These are phyloP conservation scores for Jackrogersella minutella DNA, from an alignment of 495 filamentous ascomycete species.

Conservation along the genomic window DNA sequence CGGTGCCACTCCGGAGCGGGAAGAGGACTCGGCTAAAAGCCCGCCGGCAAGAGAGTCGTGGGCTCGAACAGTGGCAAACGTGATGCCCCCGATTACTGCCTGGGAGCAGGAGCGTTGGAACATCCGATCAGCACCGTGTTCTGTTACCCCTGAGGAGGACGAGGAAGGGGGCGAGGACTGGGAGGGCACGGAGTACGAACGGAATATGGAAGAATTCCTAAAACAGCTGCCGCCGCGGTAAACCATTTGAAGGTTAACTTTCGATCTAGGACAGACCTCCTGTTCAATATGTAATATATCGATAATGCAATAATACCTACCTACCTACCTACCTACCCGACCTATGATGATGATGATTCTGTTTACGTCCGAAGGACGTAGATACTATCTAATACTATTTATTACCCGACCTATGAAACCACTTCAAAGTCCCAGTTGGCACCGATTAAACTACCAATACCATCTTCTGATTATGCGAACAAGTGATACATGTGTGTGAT, in stretches of 20 bases:
- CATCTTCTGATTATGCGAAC: neutral
- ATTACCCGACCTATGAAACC: neutral
- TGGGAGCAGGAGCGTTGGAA: constrained; percentile 46
- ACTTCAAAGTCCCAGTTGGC: neutral
- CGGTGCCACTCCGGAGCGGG: constrained; percentile 19
- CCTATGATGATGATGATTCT: neutral
- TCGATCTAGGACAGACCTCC: neutral
- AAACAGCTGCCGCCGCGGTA: neutral
- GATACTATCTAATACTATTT: no score
- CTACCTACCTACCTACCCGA: neutral
- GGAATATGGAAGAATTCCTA: neutral
- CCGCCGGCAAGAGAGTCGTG: constrained; percentile 36
- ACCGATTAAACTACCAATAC: neutral
- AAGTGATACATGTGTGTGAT: neutral
- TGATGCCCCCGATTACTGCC: constrained; percentile 40
- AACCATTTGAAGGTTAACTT: neutral
- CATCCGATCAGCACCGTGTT: constrained; percentile 15
- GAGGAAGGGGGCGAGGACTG: neutral
- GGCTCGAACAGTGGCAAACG: constrained; percentile 22
- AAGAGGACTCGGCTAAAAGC: constrained; percentile 28
- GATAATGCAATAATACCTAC: neutral
- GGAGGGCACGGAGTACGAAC: neutral
- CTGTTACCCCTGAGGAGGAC: neutral
- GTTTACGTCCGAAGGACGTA: no score
- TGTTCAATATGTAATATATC: neutral